Evolutionary conservation across 2,329 filamentous ascomycete species (phyloP), one percentile per base, ranked within the genome.

Genomic region (Colletotrichum costaricense): DNA sequence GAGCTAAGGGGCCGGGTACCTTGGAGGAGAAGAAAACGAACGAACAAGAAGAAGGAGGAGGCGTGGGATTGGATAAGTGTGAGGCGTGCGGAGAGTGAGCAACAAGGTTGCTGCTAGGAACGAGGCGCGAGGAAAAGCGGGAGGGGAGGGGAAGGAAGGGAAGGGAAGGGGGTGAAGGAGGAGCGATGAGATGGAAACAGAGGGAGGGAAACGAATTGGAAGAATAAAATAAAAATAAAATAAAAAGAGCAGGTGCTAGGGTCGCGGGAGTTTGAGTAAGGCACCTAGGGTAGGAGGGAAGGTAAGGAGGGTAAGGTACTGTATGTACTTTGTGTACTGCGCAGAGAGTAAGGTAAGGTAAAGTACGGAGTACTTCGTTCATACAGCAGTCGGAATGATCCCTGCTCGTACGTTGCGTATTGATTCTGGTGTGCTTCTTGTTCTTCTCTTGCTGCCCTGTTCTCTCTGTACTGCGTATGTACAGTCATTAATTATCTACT

Each of bases 1-100:
- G 33, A 46, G 63, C 67, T 57, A 70, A 56, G 67, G 60, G 54
- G 55, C 56, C 59, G 67, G 24, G 30, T 65, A 57, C n/a, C n/a
- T 42, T 35, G 46, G 57, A 55, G 56, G 57, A 57, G 63, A 52
- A 22, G 38, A 42, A 19, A 19, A 42, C 38, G 46, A 19, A 42
- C 38, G 46, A 49, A 55, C 46, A 35, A 57, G 56, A 52, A 22
- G 62, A 46, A 38, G n/a, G 38, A 30, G 56, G 24, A 35, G 63
- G 57, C 59, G 52, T 54, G 63, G 22, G 26, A 62, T 16, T 26
- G 42, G 38, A 42, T 16, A 46, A 62, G 35, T 30, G 42, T 49
- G 38, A 42, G n/a, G 52, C 52, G 58, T 24, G 16, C 24, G 24
- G 59, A 49, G 19, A 49, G 59, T n/a, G 42, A 49, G 7, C 42